phyloP scores from a whole-genome alignment of 805 yeast species.

The Cyberlindnera maritima region DNA sequence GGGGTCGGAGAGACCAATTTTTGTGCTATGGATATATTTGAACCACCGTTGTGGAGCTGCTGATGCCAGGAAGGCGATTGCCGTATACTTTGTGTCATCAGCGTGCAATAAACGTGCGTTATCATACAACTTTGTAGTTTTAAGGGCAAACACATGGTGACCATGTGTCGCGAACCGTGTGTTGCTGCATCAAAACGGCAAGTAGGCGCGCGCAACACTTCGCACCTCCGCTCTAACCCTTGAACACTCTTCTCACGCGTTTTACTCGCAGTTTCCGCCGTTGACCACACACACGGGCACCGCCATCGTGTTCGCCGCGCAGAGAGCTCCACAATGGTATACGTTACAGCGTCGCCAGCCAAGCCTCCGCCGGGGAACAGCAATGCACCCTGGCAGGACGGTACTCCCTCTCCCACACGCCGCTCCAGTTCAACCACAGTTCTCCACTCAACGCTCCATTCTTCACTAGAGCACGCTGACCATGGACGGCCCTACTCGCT shows the following conservation, averaged over 20 bases:
- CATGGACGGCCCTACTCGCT: slow-evolving; percentile 19
- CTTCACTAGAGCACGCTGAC: background rate
- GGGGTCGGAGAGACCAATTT: background rate
- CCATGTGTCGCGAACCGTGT: too few species aligned
- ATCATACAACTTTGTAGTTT: too few species aligned
- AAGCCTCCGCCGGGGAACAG: background rate
- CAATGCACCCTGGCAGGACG: background rate
- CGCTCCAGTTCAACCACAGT: slow-evolving; percentile 1
- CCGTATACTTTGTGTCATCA: too few species aligned
- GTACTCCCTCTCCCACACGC: background rate
- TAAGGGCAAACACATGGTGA: too few species aligned
- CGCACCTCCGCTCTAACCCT: too few species aligned
- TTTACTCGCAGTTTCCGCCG: background rate
- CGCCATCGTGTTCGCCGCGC: background rate
- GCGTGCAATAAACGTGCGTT: too few species aligned
- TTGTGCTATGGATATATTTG: background rate
- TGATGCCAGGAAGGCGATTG: too few species aligned
- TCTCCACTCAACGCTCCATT: slow-evolving; percentile 6
- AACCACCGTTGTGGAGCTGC: too few species aligned
- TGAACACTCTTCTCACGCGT: background rate
- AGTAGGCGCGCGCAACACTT: too few species aligned
- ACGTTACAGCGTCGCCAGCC: slow-evolving; percentile 14
- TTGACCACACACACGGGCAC: background rate
- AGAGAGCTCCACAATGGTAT: slow-evolving; percentile 11
- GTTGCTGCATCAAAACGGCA: too few species aligned